phyloP scores from a whole-genome alignment of 2,329 filamentous ascomycete species.

The Monosporascus sp. region DNA sequence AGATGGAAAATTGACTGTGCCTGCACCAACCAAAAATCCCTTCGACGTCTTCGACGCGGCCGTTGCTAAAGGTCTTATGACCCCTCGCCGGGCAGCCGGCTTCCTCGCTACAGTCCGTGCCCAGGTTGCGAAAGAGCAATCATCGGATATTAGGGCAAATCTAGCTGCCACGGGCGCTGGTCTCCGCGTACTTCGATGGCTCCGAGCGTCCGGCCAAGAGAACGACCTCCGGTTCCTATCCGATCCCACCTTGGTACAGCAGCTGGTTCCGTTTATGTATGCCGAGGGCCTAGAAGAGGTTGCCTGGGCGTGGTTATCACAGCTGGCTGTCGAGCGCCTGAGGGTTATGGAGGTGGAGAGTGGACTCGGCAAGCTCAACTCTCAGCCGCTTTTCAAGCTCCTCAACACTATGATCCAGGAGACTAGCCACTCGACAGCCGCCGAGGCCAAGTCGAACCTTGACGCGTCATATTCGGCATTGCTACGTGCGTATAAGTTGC shows the following conservation, averaged over 20 bases:
- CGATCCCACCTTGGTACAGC: slow-evolving; percentile 31
- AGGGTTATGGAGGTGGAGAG: slow-evolving; percentile 13
- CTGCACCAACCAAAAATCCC: slow-evolving; percentile 32
- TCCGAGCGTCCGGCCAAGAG: slow-evolving; percentile 45
- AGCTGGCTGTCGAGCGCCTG: slow-evolving; percentile 23
- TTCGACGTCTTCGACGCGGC: slow-evolving; percentile 53
- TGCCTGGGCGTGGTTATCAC: slow-evolving; percentile 48
- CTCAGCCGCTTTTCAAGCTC: slow-evolving; percentile 32
- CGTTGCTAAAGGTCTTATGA: slow-evolving; percentile 53
- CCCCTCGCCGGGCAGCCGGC: slow-evolving; percentile 44
- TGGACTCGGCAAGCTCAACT: slow-evolving; percentile 9
- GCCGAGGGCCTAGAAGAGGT: slow-evolving; percentile 47
- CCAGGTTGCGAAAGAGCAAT: slow-evolving; percentile 31
- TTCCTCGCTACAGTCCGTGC: slow-evolving; percentile 45
- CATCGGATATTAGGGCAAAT: slow-evolving; percentile 25
- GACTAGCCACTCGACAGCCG: slow-evolving; percentile 18
- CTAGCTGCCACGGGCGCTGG: slow-evolving; percentile 41
- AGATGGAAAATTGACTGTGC: slow-evolving; percentile 1
- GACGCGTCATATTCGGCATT: slow-evolving; percentile 46
- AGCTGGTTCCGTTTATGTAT: slow-evolving; percentile 45
- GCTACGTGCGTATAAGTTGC: slow-evolving; percentile 39
- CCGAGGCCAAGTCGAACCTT: slow-evolving; percentile 31
- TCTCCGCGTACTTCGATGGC: slow-evolving; percentile 47
- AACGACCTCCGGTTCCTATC: slow-evolving; percentile 40
- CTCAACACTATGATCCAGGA: slow-evolving; percentile 34